A percentile compares a stretch with the other conserved stretches of the same genome.
These are phyloP conservation scores for Pestalotiopsis sp. DNA, from an alignment of 2,329 filamentous ascomycete species.

Conservation along the genomic window DNA sequence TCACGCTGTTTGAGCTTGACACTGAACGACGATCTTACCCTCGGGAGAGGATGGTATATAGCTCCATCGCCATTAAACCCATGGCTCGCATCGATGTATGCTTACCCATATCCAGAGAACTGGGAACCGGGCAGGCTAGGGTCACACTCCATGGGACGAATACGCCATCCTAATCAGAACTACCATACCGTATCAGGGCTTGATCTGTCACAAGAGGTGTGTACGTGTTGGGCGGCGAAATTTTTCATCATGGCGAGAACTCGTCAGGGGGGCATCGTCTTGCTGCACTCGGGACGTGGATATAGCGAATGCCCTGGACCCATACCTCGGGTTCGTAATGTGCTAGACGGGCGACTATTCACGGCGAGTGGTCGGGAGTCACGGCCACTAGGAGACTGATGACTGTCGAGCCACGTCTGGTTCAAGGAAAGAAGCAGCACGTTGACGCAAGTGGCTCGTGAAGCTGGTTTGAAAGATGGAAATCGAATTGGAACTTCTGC, in stretches of 20 bases:
- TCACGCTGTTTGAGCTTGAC: neutral
- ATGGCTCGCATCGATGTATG: conserved; percentile 3
- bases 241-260: neutral
- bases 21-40: neutral
- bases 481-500: neutral
- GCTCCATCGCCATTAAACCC: neutral
- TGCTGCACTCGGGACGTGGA: neutral
- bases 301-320: neutral
- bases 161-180: neutral
- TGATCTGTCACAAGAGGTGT: neutral
- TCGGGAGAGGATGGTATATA: conserved; percentile 8
- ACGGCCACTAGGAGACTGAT: neutral
- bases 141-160: neutral
- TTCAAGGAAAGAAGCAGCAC: neutral
- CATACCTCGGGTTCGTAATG: neutral
- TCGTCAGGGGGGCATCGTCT: neutral
- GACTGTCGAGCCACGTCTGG: neutral
- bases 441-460: conserved; percentile 10
- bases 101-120: conserved; percentile 5
- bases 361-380: neutral
- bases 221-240: neutral
- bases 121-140: neutral
- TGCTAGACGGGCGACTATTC: neutral
- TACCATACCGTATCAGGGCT: neutral
- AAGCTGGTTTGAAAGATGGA: neutral